Evolutionary conservation across 208 protist species (phyloP), one percentile per base, ranked within the genome.

Genomic region (Tritrichomonas musculus): DNA sequence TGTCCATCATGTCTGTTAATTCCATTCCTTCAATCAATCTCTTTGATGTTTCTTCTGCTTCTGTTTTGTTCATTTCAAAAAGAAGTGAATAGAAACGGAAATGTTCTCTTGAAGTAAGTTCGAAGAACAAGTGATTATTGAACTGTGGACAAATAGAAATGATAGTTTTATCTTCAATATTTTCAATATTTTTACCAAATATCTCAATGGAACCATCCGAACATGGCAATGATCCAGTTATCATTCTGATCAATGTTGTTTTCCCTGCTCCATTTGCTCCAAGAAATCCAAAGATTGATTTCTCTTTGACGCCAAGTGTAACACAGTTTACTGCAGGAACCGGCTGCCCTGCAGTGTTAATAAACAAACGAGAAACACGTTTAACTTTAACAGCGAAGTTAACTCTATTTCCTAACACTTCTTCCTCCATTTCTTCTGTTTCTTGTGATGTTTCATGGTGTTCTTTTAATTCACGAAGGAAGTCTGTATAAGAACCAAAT

Each of bases 231-330:
- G n/a, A 33, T 88, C 94, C 93, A 17, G 93, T 82, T 41, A 95
- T 65, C 36, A 94, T 84, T 93, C 94, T 93, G 17, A 95, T 72
- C 57, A 94, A 93, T 44, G 94, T 95, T 55, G 93, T 93, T 44
- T 95, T 95, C 33, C 94, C 94, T 49, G 94, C 94, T 93, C 94
- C 94, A 39, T 95, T 95, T 53, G 93, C 77, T 3, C 94, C 94
- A 36, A 94, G 41, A 82, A 95, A 94, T 93, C 92, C 94, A n/a
- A 95, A 92, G 25, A 92, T n/a, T 17, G 27, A 39, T 14, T 49
- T 49, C 41, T 13, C 1, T 47, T 92, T 92, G 30, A 92, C 49
- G 25, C 82, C 55, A 92, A 69, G 55, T 3, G 27, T 36, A 22
- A 92, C 47, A 57, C 65, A 14, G 25, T 92, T 57, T 8, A 92